Base-by-base conservation (phyloP, 2,329 filamentous ascomycete genomes). In the Magnaporthales sp. region DNA sequence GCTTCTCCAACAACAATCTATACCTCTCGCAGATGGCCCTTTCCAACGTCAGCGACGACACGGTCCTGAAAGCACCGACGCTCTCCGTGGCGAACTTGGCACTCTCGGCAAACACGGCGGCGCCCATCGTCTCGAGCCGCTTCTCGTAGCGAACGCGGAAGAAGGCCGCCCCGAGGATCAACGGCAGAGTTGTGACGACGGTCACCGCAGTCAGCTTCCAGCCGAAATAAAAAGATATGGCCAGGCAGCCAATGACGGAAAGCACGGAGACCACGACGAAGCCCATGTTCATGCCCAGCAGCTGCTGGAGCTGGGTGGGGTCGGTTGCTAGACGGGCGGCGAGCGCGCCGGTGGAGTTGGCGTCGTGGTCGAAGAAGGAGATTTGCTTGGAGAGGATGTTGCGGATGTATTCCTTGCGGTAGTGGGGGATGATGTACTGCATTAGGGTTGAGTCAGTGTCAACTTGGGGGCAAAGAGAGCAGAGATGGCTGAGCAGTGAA, bases 151-250 rank as follows among this genome's bases (percentile, higher is more conserved):
- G 77, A 60, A 87, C 76, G 13, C 84, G 79, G 69, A 74, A 77
- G 61, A 77, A 74, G 0, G 79, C 78, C 0, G 79, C 73, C 7
- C 71, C 71, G 13, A 76, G 69, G 58, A 76, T 74, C 7, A 77
- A 67, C 2, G 74, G 74, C 69, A 77, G 75, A 6, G 76, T 74
- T 0, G 74, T 72, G 27, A 72, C 69, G 19, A 77, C 76, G 1
- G 79, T 76, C 0, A 93, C 87, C 0, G 92, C 75, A 0, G 88
- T 86, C 10, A 93, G 80, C 73, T 92, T 93, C 91, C 91, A 93
- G 0, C 89, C 89, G 72, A 89, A 92, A 11, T 83, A 80, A 71
- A 91, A 91, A 0, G 88, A 82, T 62, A 93, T 88, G 30, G 83
- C 79, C 15, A 91, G 75, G 19, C 84, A 87, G 0, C 89, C 90